Percentiles rank a stretch among this genome's conserved stretches.
Evolutionary conservation across 176 grass and related monocot species (phyloP).

Genomic region (Oryza coarctata): DNA sequence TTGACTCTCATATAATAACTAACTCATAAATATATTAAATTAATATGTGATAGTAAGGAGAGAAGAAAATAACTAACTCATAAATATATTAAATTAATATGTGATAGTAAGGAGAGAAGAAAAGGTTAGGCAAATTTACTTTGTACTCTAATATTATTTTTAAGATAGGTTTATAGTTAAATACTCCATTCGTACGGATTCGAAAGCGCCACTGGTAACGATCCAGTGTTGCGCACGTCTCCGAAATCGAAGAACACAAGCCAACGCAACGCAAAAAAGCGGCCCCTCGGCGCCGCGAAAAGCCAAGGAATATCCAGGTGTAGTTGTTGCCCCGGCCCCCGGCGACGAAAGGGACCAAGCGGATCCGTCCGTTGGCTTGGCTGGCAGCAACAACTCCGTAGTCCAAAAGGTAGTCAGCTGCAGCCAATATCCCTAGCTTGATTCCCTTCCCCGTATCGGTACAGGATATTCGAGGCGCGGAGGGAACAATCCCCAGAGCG

Average conservation of each 20-base stretch:
- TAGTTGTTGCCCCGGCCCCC: background rate
- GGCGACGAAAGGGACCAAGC: background rate
- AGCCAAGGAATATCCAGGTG: background rate
- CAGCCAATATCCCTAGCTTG: background rate
- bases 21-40: too few relatives aligned
- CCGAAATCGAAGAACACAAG: background rate
- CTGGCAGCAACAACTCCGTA: background rate
- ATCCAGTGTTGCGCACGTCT: background rate
- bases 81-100: too few relatives aligned
- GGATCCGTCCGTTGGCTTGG: background rate
- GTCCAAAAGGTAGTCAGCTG: too few relatives aligned
- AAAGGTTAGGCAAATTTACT: too few relatives aligned
- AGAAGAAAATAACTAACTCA: too few relatives aligned
- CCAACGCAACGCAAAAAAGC: background rate
- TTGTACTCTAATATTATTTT: too few relatives aligned
- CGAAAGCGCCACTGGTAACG: background rate
- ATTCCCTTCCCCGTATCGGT: background rate
- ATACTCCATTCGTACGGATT: too few relatives aligned
- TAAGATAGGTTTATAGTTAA: too few relatives aligned
- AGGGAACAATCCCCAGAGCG: slow-evolving; percentile 2
- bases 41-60: too few relatives aligned
- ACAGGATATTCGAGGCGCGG: slow-evolving; percentile 1
- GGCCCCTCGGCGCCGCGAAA: slow-evolving; percentile 4
- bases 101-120: too few relatives aligned
- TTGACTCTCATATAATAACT: too few relatives aligned